Evolutionary conservation across 495 filamentous ascomycete species (phyloP), one percentile per base, ranked within the genome.

Genomic region (Lasiosphaeria ovina): DNA sequence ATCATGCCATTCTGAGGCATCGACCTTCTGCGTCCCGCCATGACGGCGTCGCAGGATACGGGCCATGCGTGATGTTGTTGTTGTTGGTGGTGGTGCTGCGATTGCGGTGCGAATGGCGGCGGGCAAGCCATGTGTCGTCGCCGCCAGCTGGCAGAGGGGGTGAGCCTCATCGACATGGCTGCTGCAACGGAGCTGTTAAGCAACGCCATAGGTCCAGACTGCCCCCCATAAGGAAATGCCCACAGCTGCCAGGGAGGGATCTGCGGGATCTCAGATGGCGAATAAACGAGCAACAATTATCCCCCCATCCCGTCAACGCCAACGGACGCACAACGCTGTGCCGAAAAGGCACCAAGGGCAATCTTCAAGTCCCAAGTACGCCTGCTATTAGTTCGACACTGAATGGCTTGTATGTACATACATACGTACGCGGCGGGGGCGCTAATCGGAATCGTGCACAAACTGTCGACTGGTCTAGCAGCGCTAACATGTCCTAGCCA

Each of bases 131-230:
- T 24, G 57, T 69, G 66, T 66, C 47, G 66, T 69, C 58, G 63
- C 51, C 55, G 63, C 60, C 66, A 69, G 66, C 66, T 64, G 66
- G 38, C 63, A 57, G 44, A 53, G 44, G 51, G 51, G 47, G 52
- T 51, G 63, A 69, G 66, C 63, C 66, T 66, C 66, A 69, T 62
- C 55, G 58, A 36, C 52, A 53, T 35, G 53, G 58, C 58, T 53
- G 24, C 44, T 55, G 57, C 34, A 31, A 24, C n/a, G 35, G 11
- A 45, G 12, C 42, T 24, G 31, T 9, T n/a, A 32, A 45, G 11
- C 42, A 7, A 44, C 53, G 53, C 24, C 57, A 57, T 63, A 59
- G 61, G 61, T 45, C 53, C 8, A 10, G 2, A 10, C 47, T 34
- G 24, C 55, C 40, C 38, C 48, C 33, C 56, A 31, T 3, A 49